Evolutionary conservation across 2,329 filamentous ascomycete genomes (phyloP), one percentile per base, ranked within the genome.

Genomic region (Ceratocystis cacaofunesta): DNA sequence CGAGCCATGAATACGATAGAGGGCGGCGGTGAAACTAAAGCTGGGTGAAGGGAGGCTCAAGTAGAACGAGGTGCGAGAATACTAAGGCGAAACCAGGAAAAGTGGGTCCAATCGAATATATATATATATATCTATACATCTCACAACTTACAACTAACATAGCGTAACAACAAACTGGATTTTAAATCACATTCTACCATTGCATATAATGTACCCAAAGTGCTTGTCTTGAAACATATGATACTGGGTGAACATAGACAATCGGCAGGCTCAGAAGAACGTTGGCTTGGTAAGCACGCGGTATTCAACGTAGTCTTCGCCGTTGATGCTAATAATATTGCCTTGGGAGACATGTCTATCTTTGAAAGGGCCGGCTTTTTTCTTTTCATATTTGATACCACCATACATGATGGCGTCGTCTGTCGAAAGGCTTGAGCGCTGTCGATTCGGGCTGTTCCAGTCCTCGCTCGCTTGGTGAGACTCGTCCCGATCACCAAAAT

Each of bases 241-340:
- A n/a, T 57, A 0, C 5, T 25, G 15, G 19, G 12, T 61, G 3
- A 32, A 28, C 19, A 19, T 15, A 41, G 1, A 44, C 28, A 41
- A 41, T 30, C 36, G n/a, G 22, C 25, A 12, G 57, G 8, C 71
- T 58, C 60, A 84, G 68, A 84, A 85, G 70, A 86, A 86, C 0
- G 78, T 80, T 0, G 83, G 82, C 73, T 85, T 86, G 0, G 81
- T 85, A 30, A 87, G 77, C 1, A 87, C 82, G 1, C 84, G 79
- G 69, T 86, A 86, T 71, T 86, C 84, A 43, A 87, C 83, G 68
- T 84, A 87, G 68, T 86, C 84, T 71, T 86, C 84, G 25, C 83
- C 84, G 67, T 86, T 83, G 67, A 87, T 86, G 61, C 76, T 85
- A 70, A 86, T 79, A 25, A 86, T 82, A 8, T 79, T 80, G 4